Percentiles rank a stretch among this genome's conserved stretches.
These are phyloP conservation scores for Chenopodium formosanum DNA, from an alignment of 148 eudicot species.

Conservation along the genomic window DNA sequence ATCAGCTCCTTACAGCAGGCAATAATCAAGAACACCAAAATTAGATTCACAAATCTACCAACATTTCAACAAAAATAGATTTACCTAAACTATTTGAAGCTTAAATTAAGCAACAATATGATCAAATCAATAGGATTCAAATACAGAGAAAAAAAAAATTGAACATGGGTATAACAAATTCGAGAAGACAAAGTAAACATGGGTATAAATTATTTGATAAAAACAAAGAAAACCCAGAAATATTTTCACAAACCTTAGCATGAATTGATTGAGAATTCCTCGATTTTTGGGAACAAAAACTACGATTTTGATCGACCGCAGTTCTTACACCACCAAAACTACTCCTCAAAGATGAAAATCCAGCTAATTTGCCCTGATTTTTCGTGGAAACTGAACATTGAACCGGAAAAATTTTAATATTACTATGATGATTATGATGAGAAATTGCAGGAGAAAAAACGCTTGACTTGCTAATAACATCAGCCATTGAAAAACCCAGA, in stretches of 20 bases:
- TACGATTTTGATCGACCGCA: constrained; percentile 22
- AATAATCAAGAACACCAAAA: not conserved
- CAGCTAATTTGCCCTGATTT: constrained; percentile 25
- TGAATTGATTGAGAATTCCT: constrained; percentile 25
- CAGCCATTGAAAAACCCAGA: constrained; percentile 29
- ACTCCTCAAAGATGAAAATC: constrained; percentile 27
- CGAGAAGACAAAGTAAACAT: not conserved
- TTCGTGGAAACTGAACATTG: constrained; percentile 23
- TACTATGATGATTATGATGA: not conserved
- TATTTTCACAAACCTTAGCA: constrained; percentile 38
- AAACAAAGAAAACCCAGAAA: not conserved
- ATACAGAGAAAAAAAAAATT: not conserved
- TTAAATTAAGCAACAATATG: not conserved
- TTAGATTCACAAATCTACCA: not conserved
- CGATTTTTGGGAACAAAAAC: constrained; percentile 11
- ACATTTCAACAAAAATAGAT: not conserved
- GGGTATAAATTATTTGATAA: not conserved
- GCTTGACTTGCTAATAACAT: constrained; percentile 24
- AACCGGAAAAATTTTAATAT: constrained; percentile 14
- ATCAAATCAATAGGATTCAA: not conserved
- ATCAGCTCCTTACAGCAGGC: not conserved
- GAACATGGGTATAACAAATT: not conserved
- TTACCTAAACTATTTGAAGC: not conserved
- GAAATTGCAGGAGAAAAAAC: constrained; percentile 28
- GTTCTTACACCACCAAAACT: constrained; percentile 38